phyloP scores from a whole-genome alignment of 768 basidiomycete genomes.

The Sutorius australiensis region DNA sequence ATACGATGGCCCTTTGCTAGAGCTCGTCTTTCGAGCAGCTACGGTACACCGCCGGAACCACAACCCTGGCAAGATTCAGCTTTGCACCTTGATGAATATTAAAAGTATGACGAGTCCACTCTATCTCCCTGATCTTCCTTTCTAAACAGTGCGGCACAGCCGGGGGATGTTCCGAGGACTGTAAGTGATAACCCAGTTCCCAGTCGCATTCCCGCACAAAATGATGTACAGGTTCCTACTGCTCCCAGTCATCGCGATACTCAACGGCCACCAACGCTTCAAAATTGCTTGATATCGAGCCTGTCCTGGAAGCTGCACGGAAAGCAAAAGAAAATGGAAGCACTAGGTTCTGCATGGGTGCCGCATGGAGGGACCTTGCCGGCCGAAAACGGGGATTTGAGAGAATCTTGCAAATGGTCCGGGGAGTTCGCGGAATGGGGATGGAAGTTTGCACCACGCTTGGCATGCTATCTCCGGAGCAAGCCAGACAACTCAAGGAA shows the following conservation, averaged over 20 bases:
- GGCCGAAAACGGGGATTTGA: conserved; percentile 94
- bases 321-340: conserved; percentile 95
- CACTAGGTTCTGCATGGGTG: conserved; percentile 98
- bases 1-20: conserved; percentile 82
- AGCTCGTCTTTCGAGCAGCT: conserved; percentile 85
- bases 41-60: conserved; percentile 81
- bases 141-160: conserved; percentile 43
- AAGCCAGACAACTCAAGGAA: conserved; percentile 87
- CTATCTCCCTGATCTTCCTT: conserved; percentile 18
- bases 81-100: conserved; percentile 98
- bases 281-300: conserved; percentile 81
- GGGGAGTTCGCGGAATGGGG: conserved; percentile 86
- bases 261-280: conserved; percentile 86
- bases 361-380: conserved; percentile 93
- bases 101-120: conserved; percentile 64
- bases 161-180: conserved; percentile 95
- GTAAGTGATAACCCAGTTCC: conserved; percentile 42
- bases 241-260: conserved; percentile 95
- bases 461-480: conserved; percentile 93
- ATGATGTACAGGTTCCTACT: conserved; percentile 74
- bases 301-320: conserved; percentile 88
- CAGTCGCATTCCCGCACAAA: not conserved
- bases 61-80: conserved; percentile 86
- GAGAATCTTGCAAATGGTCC: conserved; percentile 89
- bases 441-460: conserved; percentile 99